Evolutionary conservation across 208 protist species (phyloP).

Genomic region (Trypanosoma melophagium): DNA sequence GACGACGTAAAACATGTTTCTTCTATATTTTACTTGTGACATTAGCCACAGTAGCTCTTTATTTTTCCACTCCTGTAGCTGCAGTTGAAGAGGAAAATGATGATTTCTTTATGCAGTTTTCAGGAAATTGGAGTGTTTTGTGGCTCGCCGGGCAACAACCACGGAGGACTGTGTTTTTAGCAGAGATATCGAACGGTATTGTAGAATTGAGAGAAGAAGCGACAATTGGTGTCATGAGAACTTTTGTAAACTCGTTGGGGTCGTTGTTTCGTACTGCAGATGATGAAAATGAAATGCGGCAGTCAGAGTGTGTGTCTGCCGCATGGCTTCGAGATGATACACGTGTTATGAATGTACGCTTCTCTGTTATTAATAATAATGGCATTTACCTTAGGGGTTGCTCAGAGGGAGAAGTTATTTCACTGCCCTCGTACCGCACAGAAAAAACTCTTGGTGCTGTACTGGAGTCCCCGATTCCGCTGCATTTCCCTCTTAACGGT

Average conservation of each 20-base stretch:
- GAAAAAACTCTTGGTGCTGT: not conserved
- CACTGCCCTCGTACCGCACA: not conserved
- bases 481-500: constrained; percentile 23
- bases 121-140: constrained; percentile 26
- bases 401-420: not conserved
- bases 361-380: not conserved
- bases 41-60: constrained; percentile 6
- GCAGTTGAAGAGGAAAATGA: not conserved
- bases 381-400: constrained; percentile 15
- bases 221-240: not conserved
- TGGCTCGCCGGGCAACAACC: constrained; percentile 13
- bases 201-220: constrained; percentile 8
- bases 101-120: not conserved
- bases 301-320: not conserved
- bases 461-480: constrained; percentile 10
- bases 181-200: not conserved
- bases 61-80: not conserved
- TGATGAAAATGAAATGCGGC: not conserved
- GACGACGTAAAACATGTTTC: not conserved
- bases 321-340: not conserved
- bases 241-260: not conserved
- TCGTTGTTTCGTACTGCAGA: not conserved
- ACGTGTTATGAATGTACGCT: not conserved
- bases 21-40: constrained; percentile 1
- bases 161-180: constrained; percentile 11